Evolutionary conservation across 1,139 yeast species (phyloP), one percentile per base, ranked within the genome.

Genomic region (Nakaseomyces bracarensis): DNA sequence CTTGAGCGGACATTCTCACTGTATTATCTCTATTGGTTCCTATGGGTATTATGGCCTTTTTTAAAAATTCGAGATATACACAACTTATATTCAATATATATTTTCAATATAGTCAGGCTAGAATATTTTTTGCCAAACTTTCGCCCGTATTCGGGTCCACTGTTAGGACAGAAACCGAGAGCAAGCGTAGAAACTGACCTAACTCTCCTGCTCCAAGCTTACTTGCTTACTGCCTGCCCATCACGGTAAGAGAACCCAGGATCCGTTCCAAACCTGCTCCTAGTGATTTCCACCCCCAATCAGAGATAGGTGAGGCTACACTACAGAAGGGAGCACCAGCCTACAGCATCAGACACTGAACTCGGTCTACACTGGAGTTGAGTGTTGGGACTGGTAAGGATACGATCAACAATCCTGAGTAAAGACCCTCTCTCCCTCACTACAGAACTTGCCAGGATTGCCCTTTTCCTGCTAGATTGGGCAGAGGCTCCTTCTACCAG

Each of bases 1-100:
- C 40, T 38, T 38, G 40, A 30, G 40, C 40, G 35, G 40, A 38
- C 40, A 38, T 38, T 31, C 35, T 33, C 36, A 33, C 36, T 33
- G 18, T 33, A 21, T 33, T 33, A 33, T 33, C 36, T 33, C 36
- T 48, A 41, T 43, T 41, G 44, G 41, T 39, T 41, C 46, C 48
- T 33, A 21, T 33, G 25, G 36, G 26, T 33, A 33, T 33, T 30
- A 21, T 33, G 36, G 36, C 36, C 26, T 20, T 21, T 30, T 33
- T 13, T 18, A 30, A 30, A 18, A 30, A 30, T 30, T 30, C 34
- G 22, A 30, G 34, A 30, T 30, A 30, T 30, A 30, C 22, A 18
- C 13, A 16, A 30, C 11, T 30, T 18, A 10, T 28, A 28, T 30
- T 30, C 22, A 30, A 30, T 16, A 30, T 28, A 15, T 30, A 30